Conservation (phyloP, 2,329 filamentous ascomycete genomes). For the Diaporthe longicolla region DNA sequence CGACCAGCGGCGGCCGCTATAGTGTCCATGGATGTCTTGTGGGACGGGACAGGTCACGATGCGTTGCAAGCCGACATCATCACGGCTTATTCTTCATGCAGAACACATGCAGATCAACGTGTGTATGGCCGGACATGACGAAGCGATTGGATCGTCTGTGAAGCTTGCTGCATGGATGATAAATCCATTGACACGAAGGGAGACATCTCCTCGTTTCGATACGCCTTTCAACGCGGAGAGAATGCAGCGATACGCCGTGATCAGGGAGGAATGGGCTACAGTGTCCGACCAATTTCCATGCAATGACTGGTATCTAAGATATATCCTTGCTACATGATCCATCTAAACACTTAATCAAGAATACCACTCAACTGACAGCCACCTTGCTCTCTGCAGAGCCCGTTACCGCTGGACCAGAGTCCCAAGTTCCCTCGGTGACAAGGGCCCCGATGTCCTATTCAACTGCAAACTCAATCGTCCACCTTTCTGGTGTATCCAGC, state of each 20-base stretch:
- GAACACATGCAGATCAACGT: background rate
- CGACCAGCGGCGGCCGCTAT: background rate
- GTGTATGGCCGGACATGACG: background rate
- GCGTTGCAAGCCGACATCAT: background rate
- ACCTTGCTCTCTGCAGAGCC: background rate
- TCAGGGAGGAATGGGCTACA: background rate
- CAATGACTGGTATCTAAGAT: background rate
- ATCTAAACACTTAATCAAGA: background rate
- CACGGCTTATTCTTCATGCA: background rate
- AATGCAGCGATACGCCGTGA: no score
- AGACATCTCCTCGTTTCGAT: background rate
- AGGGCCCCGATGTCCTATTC: background rate
- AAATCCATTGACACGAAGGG: background rate
- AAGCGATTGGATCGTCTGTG: no score
- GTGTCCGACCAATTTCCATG: no score
- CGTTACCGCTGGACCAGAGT: constrained; percentile 10
- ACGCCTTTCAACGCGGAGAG: background rate
- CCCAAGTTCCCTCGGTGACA: constrained; percentile 16
- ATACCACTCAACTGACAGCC: no score
- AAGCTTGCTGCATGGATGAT: background rate
- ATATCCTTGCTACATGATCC: background rate
- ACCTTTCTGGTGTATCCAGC: background rate
- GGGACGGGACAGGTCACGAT: background rate
- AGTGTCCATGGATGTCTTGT: background rate
- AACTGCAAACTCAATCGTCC: background rate